Conservation (phyloP, 108 stramenopile species). For the Skeletonema marinoi region DNA sequence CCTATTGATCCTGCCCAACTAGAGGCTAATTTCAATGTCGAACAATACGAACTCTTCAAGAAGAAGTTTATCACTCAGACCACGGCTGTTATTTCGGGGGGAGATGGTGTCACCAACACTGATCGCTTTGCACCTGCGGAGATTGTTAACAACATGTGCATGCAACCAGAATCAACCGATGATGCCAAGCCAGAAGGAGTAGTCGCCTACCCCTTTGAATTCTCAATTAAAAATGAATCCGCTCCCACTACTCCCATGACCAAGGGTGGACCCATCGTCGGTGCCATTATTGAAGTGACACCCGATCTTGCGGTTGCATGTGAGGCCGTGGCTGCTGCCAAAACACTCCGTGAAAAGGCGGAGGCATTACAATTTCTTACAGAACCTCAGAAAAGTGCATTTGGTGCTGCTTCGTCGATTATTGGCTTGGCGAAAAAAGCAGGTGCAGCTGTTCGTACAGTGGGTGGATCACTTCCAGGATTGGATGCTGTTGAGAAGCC, state of each 20-base stretch:
- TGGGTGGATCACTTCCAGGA: slow-evolving; percentile 77
- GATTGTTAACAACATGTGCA: slow-evolving; percentile 60
- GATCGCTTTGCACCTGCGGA: slow-evolving; percentile 69
- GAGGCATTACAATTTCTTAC: slow-evolving; percentile 83
- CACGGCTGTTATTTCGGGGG: slow-evolving; percentile 78
- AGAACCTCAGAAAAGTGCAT: slow-evolving; percentile 61
- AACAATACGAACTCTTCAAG: slow-evolving; percentile 83
- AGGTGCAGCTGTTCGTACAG: slow-evolving; percentile 69
- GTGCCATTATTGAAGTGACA: slow-evolving; percentile 80
- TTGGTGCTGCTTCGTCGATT: slow-evolving; percentile 68
- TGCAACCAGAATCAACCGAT: slow-evolving; percentile 47
- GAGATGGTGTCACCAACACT: slow-evolving; percentile 55
- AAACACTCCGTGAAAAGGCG: slow-evolving; percentile 70
- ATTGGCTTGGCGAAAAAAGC: slow-evolving; percentile 59
- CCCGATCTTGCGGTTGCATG: slow-evolving; percentile 68
- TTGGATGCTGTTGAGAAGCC: slow-evolving; percentile 57
- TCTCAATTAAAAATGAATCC: slow-evolving; percentile 55
- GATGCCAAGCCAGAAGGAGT: slow-evolving; percentile 11
- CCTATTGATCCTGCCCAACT: slow-evolving; percentile 66
- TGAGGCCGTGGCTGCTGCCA: slow-evolving; percentile 59
- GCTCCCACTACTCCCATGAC: slow-evolving; percentile 32
- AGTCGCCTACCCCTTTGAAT: slow-evolving; percentile 60
- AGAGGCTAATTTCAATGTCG: slow-evolving; percentile 66
- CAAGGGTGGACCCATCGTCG: slow-evolving; percentile 76
- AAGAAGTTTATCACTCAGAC: slow-evolving; percentile 81